Conservation (phyloP, 768 basidiomycete species). For the Mycena pura region DNA sequence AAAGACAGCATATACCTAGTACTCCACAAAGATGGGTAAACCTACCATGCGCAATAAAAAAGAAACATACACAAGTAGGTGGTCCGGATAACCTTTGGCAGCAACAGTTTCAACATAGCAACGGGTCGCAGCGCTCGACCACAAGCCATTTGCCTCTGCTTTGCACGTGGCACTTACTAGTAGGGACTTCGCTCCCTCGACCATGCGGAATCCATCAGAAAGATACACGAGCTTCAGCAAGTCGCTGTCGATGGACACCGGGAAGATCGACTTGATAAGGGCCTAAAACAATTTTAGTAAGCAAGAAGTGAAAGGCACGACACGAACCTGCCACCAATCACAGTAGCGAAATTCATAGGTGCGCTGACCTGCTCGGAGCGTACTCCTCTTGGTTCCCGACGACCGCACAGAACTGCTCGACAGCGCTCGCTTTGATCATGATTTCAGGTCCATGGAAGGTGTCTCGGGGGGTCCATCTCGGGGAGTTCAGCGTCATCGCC, state of each 20-base stretch:
- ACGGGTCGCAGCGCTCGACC: slow-evolving; percentile 94
- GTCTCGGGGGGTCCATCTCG: slow-evolving; percentile 77
- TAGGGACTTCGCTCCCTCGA: slow-evolving; percentile 79
- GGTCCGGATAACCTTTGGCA: slow-evolving; percentile 90
- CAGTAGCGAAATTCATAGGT: slow-evolving; percentile 99
- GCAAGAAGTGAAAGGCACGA: not conserved
- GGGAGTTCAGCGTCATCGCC: slow-evolving; percentile 84
- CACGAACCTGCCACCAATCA: slow-evolving; percentile 93
- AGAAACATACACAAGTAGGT: slow-evolving; percentile 79
- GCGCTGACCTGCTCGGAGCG: slow-evolving; percentile 77
- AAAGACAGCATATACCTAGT: slow-evolving; percentile 88
- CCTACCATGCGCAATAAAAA: slow-evolving; percentile 6
- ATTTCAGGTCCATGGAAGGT: slow-evolving; percentile 90
- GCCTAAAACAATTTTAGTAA: slow-evolving; percentile 57
- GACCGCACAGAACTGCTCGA: slow-evolving; percentile 91
- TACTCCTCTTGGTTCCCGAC: slow-evolving; percentile 92
- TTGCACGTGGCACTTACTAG: slow-evolving; percentile 89
- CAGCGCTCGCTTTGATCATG: slow-evolving; percentile 72
- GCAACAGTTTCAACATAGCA: slow-evolving; percentile 92
- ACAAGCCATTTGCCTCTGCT: slow-evolving; percentile 93
- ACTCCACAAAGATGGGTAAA: slow-evolving; percentile 12
- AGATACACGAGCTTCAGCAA: slow-evolving; percentile 95
- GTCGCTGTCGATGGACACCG: slow-evolving; percentile 89
- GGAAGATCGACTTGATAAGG: slow-evolving; percentile 99
- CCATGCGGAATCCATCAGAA: slow-evolving; percentile 93